These are phyloP conservation scores for Candida orba DNA, from an alignment of 805 yeast species.

Conservation along the genomic window DNA sequence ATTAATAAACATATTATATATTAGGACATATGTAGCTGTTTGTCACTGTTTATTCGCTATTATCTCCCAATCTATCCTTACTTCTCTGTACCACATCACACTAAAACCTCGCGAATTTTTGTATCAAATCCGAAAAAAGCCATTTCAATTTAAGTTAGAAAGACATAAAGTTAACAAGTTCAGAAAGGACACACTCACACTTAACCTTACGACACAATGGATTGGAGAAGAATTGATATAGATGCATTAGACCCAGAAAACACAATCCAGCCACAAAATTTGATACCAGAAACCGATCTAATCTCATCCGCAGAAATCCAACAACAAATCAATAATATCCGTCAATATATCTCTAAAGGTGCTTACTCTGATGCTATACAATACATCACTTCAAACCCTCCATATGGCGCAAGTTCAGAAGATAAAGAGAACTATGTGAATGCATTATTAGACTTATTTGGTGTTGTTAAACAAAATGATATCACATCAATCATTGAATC, in stretches of 20 bases:
- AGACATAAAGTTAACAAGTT: background rate
- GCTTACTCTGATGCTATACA: slow-evolving; percentile 61
- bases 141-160: background rate
- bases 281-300: slow-evolving; percentile 39
- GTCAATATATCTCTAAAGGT: slow-evolving; percentile 63
- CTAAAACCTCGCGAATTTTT: no score
- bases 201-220: slow-evolving; percentile 50
- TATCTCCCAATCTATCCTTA: no score
- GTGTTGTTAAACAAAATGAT: slow-evolving; percentile 60
- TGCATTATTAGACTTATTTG: slow-evolving; percentile 64
- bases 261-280: slow-evolving; percentile 52
- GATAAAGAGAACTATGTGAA: slow-evolving; percentile 45
- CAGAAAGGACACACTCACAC: background rate
- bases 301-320: slow-evolving; percentile 48
- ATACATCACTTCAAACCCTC: slow-evolving; percentile 62
- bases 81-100: no score
- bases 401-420: slow-evolving; percentile 66
- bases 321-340: slow-evolving; percentile 47
- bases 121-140: background rate
- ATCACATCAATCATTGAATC: slow-evolving; percentile 52
- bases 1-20: background rate
- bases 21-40: no score
- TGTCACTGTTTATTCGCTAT: no score
- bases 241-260: slow-evolving; percentile 86
- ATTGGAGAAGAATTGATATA: slow-evolving; percentile 92